Base-by-base conservation (phyloP, 2,329 filamentous ascomycete species). In the Raffaelea ambrosiae region DNA sequence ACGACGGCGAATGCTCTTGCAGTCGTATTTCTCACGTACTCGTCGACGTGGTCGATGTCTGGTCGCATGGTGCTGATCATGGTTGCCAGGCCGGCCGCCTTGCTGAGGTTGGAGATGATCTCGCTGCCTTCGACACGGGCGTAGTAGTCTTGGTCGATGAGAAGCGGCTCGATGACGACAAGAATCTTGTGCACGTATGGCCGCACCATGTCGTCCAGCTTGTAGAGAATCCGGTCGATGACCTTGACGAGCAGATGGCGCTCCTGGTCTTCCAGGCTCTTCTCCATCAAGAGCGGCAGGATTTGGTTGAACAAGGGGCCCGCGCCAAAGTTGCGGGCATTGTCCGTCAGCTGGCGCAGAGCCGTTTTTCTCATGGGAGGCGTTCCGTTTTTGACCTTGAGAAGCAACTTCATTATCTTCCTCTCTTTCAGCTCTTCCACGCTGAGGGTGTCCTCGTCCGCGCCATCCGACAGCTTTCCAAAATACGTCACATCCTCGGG, bases 31-130 rank as follows among this genome's bases (percentile, higher is more conserved):
- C 93, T 82, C 13, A 98, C 94, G 63, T 98, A 98, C 65, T 98
- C 93, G 59, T 98, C 93, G 22, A 94, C 87, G 59, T 98, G 93
- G 59, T 98, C 93, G 55, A 98, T 95, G 77, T 98, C 93, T 0
- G 93, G 94, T 60, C 93, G 79, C 93, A 98, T 98, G 9, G 90
- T 95, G 68, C 89, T 95, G 64, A 98, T 98, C 93, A 98, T 98
- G 57, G 94, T 93, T 18, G 93, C 93, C 47, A 98, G 78, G 62
- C 93, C 94, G 53, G 94, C 93, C 21, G 93, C 93, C 67, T 98
- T 98, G 63, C 86, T 87, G 44, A 98, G 79, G 64, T 98, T 98
- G 48, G 91, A 97, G 58, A 98, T 98, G 58, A 98, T 98, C 65
- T 98, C 93, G 57, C 93, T 88, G 66, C 93, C 93, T 66, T 98